These are phyloP conservation scores for Fusarium coffeatum DNA, from an alignment of 2,329 filamentous ascomycete genomes.

Conservation along the genomic window DNA sequence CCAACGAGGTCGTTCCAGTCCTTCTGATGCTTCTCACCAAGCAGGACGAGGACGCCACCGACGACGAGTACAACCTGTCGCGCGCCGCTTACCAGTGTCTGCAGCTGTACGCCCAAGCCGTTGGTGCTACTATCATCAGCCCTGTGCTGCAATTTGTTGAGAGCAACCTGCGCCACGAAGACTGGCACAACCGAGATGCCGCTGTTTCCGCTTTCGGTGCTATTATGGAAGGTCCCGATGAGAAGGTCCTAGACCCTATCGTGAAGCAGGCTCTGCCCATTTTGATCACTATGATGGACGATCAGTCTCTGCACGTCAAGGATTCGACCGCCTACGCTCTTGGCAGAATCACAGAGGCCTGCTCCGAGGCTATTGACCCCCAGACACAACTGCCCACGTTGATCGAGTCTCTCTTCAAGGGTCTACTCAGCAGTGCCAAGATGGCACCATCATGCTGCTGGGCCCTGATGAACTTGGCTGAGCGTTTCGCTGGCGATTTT, in stretches of 20 bases:
- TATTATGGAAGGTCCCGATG: slow-evolving; percentile 98
- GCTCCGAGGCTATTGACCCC: slow-evolving; percentile 91
- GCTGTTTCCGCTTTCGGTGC: slow-evolving; percentile 97
- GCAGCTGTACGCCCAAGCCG: slow-evolving; percentile 93
- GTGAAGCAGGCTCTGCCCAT: slow-evolving; percentile 95
- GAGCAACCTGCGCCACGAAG: slow-evolving; percentile 85
- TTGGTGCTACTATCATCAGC: slow-evolving; percentile 83
- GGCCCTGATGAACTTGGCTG: slow-evolving; percentile 98
- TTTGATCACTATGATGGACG: slow-evolving; percentile 91
- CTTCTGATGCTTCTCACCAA: slow-evolving; percentile 89
- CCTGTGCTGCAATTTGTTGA: slow-evolving; percentile 94
- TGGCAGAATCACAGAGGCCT: slow-evolving; percentile 94
- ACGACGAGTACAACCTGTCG: slow-evolving; percentile 97
- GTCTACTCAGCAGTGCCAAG: slow-evolving; percentile 89
- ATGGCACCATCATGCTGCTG: slow-evolving; percentile 99
- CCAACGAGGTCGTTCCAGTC: slow-evolving; percentile 93
- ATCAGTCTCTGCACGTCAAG: slow-evolving; percentile 87
- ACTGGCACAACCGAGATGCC: slow-evolving; percentile 95
- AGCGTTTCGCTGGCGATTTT: slow-evolving; percentile 90
- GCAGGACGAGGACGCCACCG: slow-evolving; percentile 95
- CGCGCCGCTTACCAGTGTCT: slow-evolving; percentile 96
- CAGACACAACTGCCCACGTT: slow-evolving; percentile 83
- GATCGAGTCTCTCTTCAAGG: slow-evolving; percentile 89
- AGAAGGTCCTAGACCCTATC: slow-evolving; percentile 89
- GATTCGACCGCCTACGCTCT: slow-evolving; percentile 97